Percentiles rank a stretch among this genome's conserved stretches.
Evolutionary conservation across 2,329 filamentous ascomycete genomes (phyloP).

Genomic region (Aureobasidium subglaciale): DNA sequence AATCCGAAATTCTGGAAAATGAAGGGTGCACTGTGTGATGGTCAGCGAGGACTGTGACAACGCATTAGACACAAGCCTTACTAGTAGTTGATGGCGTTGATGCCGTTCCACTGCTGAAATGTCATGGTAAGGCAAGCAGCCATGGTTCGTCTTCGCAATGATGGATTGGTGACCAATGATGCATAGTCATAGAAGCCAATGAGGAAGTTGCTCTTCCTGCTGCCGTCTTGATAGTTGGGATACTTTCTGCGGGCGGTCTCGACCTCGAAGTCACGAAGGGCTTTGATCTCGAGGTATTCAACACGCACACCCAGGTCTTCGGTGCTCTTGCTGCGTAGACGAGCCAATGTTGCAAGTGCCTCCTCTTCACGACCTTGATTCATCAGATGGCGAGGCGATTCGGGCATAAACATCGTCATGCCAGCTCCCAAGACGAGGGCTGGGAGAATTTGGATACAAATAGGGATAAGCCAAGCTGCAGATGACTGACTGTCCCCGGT

Average conservation of each 20-base stretch:
- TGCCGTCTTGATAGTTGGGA: slow-evolving; percentile 40
- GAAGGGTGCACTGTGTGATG: slow-evolving; percentile 29
- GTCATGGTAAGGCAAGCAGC: slow-evolving; percentile 41
- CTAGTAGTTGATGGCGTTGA: slow-evolving; percentile 42
- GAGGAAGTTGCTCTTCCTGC: slow-evolving; percentile 18
- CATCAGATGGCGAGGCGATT: slow-evolving; percentile 66
- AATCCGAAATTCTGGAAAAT: slow-evolving; percentile 43
- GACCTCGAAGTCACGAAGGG: slow-evolving; percentile 68
- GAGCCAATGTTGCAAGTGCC: slow-evolving; percentile 54
- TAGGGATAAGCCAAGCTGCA: slow-evolving; percentile 64
- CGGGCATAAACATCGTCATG: slow-evolving; percentile 69
- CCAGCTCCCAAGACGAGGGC: slow-evolving; percentile 57
- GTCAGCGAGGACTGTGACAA: too few species aligned
- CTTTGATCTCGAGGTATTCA: slow-evolving; percentile 76
- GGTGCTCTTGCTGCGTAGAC: slow-evolving; percentile 51
- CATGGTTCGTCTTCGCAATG: slow-evolving; percentile 59
- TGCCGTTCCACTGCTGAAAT: slow-evolving; percentile 29
- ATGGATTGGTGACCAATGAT: slow-evolving; percentile 50
- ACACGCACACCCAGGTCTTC: slow-evolving; percentile 62
- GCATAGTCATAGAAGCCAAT: slow-evolving; percentile 17
- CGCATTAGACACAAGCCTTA: slow-evolving; percentile 26
- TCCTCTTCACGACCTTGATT: slow-evolving; percentile 63
- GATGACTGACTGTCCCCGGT: slow-evolving; percentile 52
- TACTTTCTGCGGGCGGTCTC: slow-evolving; percentile 59
- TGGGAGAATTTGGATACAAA: slow-evolving; percentile 61